Evolutionary conservation across 2,329 filamentous ascomycete species (phyloP).

Genomic region (Fusarium hainanense): DNA sequence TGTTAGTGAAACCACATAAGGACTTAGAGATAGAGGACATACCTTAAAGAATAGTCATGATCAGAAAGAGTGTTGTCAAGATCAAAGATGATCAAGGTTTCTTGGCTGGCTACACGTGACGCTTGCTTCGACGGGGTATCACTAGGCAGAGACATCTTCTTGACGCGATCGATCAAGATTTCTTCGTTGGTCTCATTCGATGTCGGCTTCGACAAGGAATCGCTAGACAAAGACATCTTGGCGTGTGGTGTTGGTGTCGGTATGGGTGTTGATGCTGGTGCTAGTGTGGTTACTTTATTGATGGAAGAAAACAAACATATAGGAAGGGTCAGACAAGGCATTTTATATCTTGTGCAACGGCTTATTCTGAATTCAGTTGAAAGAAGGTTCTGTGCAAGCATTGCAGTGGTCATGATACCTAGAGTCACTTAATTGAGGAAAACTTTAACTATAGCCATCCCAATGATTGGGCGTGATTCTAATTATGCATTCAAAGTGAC

Average conservation of each 20-base stretch:
- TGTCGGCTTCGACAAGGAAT: neutral
- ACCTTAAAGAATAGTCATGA: neutral
- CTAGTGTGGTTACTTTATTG: neutral
- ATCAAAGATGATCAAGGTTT: conserved; percentile 10
- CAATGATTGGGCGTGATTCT: neutral
- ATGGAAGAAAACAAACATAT: neutral
- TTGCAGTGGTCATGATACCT: neutral
- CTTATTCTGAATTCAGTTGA: neutral
- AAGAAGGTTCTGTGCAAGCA: neutral
- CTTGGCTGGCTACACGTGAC: neutral
- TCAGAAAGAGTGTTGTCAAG: conserved; percentile 26
- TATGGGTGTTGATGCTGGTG: neutral
- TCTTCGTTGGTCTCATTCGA: neutral
- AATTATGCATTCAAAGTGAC: neutral
- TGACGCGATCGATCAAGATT: neutral
- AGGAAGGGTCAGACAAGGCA: neutral
- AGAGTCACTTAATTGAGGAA: neutral
- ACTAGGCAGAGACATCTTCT: neutral
- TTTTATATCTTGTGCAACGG: neutral
- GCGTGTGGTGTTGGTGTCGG: too few relatives aligned
- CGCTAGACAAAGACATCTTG: neutral
- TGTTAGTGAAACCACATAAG: too few relatives aligned
- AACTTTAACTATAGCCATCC: neutral
- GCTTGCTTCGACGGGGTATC: neutral
- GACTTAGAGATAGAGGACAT: neutral